These are phyloP conservation scores for Orbilia oligospora DNA, from an alignment of 2,329 filamentous ascomycete genomes.

Conservation along the genomic window DNA sequence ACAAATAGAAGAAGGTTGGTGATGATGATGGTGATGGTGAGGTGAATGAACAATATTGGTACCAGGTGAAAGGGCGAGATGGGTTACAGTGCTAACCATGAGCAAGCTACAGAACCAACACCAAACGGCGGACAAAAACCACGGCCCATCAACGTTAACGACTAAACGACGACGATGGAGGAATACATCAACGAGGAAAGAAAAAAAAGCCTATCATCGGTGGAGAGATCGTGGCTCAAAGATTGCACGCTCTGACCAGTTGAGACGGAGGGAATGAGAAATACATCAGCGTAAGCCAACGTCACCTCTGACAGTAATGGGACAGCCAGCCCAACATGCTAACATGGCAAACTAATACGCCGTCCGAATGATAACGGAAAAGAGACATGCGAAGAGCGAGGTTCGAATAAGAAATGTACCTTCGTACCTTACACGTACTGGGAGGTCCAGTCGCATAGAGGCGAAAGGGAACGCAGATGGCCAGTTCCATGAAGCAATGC, in stretches of 20 bases:
- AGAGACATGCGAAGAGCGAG: slow-evolving; percentile 29
- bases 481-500: slow-evolving; percentile 26
- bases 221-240: slow-evolving; percentile 22
- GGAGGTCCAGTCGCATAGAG: slow-evolving; percentile 43
- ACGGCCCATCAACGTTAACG: slow-evolving; percentile 28
- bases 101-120: slow-evolving; percentile 26
- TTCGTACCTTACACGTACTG: slow-evolving; percentile 26
- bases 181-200: slow-evolving; percentile 6
- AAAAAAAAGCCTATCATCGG: slow-evolving; percentile 50
- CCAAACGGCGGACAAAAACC: slow-evolving; percentile 14
- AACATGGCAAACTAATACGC: slow-evolving; percentile 31
- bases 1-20: neutral
- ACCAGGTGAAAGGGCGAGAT: neutral
- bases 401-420: slow-evolving; percentile 20
- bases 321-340: slow-evolving; percentile 38
- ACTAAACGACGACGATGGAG: slow-evolving; percentile 5
- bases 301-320: slow-evolving; percentile 47
- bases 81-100: slow-evolving; percentile 15
- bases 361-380: slow-evolving; percentile 54
- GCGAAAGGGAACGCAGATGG: slow-evolving; percentile 36
- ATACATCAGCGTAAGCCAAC: slow-evolving; percentile 42
- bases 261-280: slow-evolving; percentile 42
- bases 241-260: slow-evolving; percentile 22
- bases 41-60: slow-evolving; percentile 1
- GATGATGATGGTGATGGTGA: neutral